Conservation (phyloP, 2,329 filamentous ascomycete genomes). For the Aspergillus quadrilineatus region DNA sequence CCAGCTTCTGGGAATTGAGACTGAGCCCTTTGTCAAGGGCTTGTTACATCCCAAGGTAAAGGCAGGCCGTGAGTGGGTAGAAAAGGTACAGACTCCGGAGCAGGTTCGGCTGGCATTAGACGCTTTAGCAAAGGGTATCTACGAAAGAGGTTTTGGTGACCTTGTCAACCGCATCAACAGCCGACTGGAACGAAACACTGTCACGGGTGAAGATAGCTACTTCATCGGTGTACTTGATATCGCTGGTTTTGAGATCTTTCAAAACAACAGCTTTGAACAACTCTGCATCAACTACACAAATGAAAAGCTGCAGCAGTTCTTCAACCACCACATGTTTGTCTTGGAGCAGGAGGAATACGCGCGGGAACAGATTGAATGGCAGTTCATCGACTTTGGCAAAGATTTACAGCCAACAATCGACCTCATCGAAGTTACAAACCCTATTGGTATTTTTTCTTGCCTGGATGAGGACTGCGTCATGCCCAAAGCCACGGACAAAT, state of each 20-base stretch:
- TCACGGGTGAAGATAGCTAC: conserved; percentile 80
- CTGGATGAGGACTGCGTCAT: conserved; percentile 97
- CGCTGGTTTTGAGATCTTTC: conserved; percentile 98
- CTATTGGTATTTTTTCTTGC: conserved; percentile 98
- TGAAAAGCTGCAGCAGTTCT: conserved; percentile 98
- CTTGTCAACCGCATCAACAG: conserved; percentile 88
- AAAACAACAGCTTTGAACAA: conserved; percentile 97
- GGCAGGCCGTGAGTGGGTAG: conserved; percentile 95
- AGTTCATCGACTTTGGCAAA: conserved; percentile 98
- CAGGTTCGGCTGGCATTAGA: conserved; percentile 89
- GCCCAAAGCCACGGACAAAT: conserved; percentile 96
- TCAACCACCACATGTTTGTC: conserved; percentile 99
- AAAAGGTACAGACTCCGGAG: conserved; percentile 96
- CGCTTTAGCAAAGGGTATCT: conserved; percentile 93
- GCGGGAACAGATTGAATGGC: conserved; percentile 97
- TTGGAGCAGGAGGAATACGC: conserved; percentile 98
- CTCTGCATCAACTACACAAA: conserved; percentile 99
- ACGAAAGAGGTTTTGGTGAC: conserved; percentile 92
- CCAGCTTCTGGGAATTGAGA: conserved; percentile 75
- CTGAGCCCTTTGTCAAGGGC: conserved; percentile 83
- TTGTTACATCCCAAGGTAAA: conserved; percentile 91
- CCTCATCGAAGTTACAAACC: conserved; percentile 91
- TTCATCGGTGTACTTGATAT: conserved; percentile 99
- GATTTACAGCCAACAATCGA: conserved; percentile 98
- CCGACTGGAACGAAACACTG: conserved; percentile 82